Percentiles rank a stretch among this genome's conserved stretches.
phyloP scores from a whole-genome alignment of 164 flowering plant genomes.

The Cinnamomum micranthum region DNA sequence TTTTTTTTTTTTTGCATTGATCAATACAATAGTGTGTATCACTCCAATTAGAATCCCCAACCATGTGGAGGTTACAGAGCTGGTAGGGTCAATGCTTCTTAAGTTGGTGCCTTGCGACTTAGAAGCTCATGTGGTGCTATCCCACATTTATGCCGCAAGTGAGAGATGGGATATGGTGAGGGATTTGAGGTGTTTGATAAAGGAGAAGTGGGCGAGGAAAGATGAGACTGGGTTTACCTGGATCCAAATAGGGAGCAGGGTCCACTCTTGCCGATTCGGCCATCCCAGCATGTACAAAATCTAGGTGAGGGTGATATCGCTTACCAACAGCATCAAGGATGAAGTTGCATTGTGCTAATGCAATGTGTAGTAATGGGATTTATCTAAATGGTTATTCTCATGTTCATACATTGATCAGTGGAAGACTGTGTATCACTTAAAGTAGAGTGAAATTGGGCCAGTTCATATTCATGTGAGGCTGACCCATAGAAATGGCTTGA shows the following conservation, averaged over 20 bases:
- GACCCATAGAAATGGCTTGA: no score
- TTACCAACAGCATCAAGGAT: constrained; percentile 13
- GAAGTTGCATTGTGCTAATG: not conserved
- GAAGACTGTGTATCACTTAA: no score
- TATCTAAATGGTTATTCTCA: not conserved
- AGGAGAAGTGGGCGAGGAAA: constrained; percentile 14
- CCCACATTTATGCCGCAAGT: constrained; percentile 17
- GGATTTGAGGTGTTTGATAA: constrained; percentile 7
- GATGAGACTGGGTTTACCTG: constrained; percentile 16
- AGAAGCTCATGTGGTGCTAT: constrained; percentile 22
- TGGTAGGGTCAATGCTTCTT: constrained; percentile 15
- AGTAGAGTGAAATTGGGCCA: not conserved
- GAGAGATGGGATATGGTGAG: constrained; percentile 19
- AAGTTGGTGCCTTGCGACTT: constrained; percentile 16
- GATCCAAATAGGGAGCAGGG: constrained; percentile 12
- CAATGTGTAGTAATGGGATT: not conserved
- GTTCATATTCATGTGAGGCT: no score
- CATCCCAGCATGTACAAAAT: constrained; percentile 16
- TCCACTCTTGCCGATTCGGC: constrained; percentile 8
- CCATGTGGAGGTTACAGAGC: constrained; percentile 11
- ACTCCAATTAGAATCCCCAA: constrained; percentile 5
- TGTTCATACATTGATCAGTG: not conserved
- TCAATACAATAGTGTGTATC: not conserved
- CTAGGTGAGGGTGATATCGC: constrained; percentile 5
- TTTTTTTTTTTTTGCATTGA: not conserved